phyloP scores from a whole-genome alignment of 176 grass and related monocot genomes.

The Pontederia crassipes region DNA sequence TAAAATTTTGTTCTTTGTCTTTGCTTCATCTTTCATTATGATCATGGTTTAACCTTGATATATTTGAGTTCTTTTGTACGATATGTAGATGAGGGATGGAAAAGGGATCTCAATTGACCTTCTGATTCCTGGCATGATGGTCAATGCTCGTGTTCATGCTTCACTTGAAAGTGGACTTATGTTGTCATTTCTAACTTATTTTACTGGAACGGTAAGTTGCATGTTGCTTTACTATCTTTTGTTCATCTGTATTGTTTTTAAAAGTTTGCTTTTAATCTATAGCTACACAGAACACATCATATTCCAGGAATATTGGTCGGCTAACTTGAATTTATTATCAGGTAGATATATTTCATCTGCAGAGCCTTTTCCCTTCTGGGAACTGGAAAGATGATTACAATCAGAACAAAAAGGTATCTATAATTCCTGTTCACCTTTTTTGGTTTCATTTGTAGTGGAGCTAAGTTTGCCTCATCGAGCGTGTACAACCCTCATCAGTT shows the following conservation, averaged over 20 bases:
- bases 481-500: too few relatives aligned
- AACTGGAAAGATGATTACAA: constrained; percentile 82
- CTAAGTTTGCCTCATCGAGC: too few relatives aligned
- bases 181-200: constrained; percentile 94
- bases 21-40: constrained; percentile 8
- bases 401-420: constrained; percentile 71
- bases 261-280: too few relatives aligned
- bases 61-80: constrained; percentile 2
- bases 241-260: background rate
- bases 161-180: constrained; percentile 84
- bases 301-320: too few relatives aligned
- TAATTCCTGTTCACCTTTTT: constrained; percentile 2
- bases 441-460: background rate
- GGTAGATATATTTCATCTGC: constrained; percentile 84
- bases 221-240: constrained; percentile 5
- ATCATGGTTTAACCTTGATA: background rate
- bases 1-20: constrained; percentile 28
- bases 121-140: constrained; percentile 94
- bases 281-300: too few relatives aligned
- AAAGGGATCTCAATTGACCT: constrained; percentile 92
- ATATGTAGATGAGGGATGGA: constrained; percentile 65
- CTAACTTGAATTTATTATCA: constrained; percentile 22
- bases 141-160: constrained; percentile 78
- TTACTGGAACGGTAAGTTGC: constrained; percentile 75
- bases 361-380: constrained; percentile 36